These are phyloP conservation scores for Trichoderma polysporum DNA, from an alignment of 2,329 filamentous ascomycete genomes.

Conservation along the genomic window DNA sequence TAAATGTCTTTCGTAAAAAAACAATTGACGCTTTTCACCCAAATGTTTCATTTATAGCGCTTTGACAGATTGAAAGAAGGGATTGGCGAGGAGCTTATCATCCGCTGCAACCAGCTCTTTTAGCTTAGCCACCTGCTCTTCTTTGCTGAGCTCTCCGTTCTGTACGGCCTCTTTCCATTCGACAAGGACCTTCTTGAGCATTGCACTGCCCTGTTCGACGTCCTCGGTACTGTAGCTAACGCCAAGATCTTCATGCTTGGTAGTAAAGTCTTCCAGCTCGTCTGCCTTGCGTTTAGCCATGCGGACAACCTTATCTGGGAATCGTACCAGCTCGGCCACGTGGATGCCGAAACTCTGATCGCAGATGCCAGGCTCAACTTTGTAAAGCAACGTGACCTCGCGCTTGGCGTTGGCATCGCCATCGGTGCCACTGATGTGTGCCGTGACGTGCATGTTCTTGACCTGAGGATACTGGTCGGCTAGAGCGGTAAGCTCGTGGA, in stretches of 20 bases:
- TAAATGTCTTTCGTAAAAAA: background rate
- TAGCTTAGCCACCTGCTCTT: slow-evolving; percentile 77
- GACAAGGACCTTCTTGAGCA: slow-evolving; percentile 80
- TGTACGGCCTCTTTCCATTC: slow-evolving; percentile 81
- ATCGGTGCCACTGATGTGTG: slow-evolving; percentile 70
- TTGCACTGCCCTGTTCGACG: slow-evolving; percentile 80
- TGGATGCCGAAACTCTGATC: slow-evolving; percentile 99
- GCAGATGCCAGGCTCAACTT: slow-evolving; percentile 91
- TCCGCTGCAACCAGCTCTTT: slow-evolving; percentile 76
- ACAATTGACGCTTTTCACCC: background rate
- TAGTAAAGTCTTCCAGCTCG: slow-evolving; percentile 93
- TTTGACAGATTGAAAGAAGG: slow-evolving; percentile 69
- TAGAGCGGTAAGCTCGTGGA: slow-evolving; percentile 93
- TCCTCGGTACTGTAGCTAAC: slow-evolving; percentile 75
- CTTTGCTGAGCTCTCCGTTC: slow-evolving; percentile 60
- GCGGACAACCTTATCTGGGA: slow-evolving; percentile 93
- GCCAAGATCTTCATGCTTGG: slow-evolving; percentile 65
- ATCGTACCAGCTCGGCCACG: slow-evolving; percentile 93
- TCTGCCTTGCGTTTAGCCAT: slow-evolving; percentile 99
- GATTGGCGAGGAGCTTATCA: slow-evolving; percentile 60
- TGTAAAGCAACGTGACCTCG: slow-evolving; percentile 94
- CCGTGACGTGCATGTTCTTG: slow-evolving; percentile 90
- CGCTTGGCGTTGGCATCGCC: slow-evolving; percentile 53
- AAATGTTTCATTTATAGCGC: slow-evolving; percentile 49
- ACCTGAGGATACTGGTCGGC: slow-evolving; percentile 85